Evolutionary conservation across 1,139 yeast species (phyloP), one percentile per base, ranked within the genome.

Genomic region (Arxiozyma heterogenica): DNA sequence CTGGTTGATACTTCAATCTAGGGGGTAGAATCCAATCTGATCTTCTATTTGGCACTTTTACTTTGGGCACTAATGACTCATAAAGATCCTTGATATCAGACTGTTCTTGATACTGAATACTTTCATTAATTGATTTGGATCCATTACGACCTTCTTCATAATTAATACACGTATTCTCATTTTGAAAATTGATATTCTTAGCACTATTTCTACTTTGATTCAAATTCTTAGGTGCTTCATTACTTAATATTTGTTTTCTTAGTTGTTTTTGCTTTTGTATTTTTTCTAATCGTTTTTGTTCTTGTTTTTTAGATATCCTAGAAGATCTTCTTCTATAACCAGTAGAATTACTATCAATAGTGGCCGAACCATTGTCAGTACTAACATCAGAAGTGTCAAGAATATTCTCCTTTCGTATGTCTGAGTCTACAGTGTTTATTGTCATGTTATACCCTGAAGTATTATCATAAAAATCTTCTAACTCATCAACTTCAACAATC

Each of bases 21-120:
- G 68, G 64, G 11, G 69, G 69, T 43, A 69, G 54, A 4, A 69
- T 54, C 66, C 69, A 65, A 54, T 69, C 71, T 9, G 72, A 69
- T 46, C 72, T 60, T 56, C 72, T 60, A 18, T 57, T 58, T 11
- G 72, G 71, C 8, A 57, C 58, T 22, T 50, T 51, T 6, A 62
- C 55, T 52, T 69, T 69, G 1, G 65, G 61, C 1, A 69, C 68
- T 23, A 67, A 51, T 9, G 61, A 55, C 54, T 65, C 71, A 55
- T 59, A 64, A n/a, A 65, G 55, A 54, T 64, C 65, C 27, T 55
- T 55, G 34, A 61, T 60, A 23, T 58, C 54, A 15, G 55, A 47
- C 15, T 41, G 46, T 8, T 51, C 50, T 18, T 50, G 45, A 11
- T 41, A 49, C 21, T 23, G 8, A 8, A 41, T 57, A 20, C 38